Base-by-base conservation (phyloP, 345 rosid genomes). In the Aurinia saxatilis region DNA sequence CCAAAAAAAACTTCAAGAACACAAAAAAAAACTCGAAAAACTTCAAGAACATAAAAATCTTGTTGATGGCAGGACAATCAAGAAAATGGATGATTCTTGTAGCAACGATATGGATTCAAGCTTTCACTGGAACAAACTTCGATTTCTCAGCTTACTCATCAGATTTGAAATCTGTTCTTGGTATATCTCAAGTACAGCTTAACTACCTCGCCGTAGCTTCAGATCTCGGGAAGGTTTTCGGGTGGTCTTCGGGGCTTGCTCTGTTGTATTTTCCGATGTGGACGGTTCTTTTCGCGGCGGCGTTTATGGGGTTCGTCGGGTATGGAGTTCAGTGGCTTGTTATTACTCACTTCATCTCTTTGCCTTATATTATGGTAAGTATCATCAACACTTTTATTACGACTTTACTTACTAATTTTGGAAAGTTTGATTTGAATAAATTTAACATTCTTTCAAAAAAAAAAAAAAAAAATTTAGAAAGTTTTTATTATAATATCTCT, bases 11-110 rank as follows among this genome's bases (percentile, higher is more conserved):
- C 25, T 21, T 21, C 25, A n/a, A n/a, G n/a, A n/a, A n/a, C n/a
- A n/a, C n/a, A n/a, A n/a, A n/a, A n/a, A n/a, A n/a, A n/a, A n/a
- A n/a, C n/a, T n/a, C n/a, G n/a, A n/a, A n/a, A n/a, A n/a, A n/a
- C n/a, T n/a, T n/a, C n/a, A n/a, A n/a, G n/a, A n/a, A n/a, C n/a
- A n/a, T n/a, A n/a, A n/a, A 29, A 29, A 7, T 6, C 4, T 14
- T 29, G 4, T 13, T 0, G 4, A 89, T 89, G 98, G 87, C 80
- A 0, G 96, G 85, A 27, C 95, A 89, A 18, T 92, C 95, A 0
- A 54, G 93, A 54, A 92, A 89, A 65, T 92, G 98, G 98, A 89
- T 89, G 96, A 85, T 92, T 14, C 75, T 92, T 5, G 93, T 92
- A 19, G 96, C 87, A 1, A 87, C 95, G 5, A 76, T 87, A 2